Evolutionary conservation across 2,329 filamentous ascomycete genomes (phyloP).

Genomic region (Diaporthe helianthi): DNA sequence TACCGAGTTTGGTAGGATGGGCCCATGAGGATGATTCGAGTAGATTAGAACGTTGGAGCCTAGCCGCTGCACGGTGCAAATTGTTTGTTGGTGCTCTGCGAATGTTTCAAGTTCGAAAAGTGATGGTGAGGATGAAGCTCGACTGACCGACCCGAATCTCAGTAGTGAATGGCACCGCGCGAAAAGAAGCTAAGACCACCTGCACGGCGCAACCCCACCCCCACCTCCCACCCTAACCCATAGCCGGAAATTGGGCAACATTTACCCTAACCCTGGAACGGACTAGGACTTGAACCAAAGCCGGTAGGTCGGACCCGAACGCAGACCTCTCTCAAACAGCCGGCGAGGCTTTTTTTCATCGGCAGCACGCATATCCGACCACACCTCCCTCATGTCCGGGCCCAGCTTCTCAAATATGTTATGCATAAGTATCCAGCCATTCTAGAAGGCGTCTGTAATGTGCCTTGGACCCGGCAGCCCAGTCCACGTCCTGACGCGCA

Average conservation of each 20-base stretch:
- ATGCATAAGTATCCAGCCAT: no score
- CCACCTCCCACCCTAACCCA: neutral
- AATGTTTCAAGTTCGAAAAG: neutral
- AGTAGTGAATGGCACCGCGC: neutral
- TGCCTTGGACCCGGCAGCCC: neutral
- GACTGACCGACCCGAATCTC: neutral
- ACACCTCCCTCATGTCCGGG: no score
- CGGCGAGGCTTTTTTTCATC: neutral
- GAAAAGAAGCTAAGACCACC: no score
- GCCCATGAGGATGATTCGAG: slow-evolving; percentile 5
- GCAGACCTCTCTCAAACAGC: neutral
- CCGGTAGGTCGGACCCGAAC: no score
- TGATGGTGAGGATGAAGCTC: neutral
- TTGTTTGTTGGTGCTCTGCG: neutral
- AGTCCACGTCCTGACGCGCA: neutral
- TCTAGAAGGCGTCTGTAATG: no score
- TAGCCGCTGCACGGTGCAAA: neutral
- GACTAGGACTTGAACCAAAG: no score
- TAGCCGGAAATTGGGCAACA: no score
- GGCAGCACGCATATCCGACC: neutral
- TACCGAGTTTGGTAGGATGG: neutral
- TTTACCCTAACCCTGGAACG: no score
- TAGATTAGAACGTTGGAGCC: neutral
- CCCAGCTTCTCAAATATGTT: no score
- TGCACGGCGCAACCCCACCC: no score